Base-by-base conservation (phyloP, 805 yeast species). In the Pichia thaimueangensis region DNA sequence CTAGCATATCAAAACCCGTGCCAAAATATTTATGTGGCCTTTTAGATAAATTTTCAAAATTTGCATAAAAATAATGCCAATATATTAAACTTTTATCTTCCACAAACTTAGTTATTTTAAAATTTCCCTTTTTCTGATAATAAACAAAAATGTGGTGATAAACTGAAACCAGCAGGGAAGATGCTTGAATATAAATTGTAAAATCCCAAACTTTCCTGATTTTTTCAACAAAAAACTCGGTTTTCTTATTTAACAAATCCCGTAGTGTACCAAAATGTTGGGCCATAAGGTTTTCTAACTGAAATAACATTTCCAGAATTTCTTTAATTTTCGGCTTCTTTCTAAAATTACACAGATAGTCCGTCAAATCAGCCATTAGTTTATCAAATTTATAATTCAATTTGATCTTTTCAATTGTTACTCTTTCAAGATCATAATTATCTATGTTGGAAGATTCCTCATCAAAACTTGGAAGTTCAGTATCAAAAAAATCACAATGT, bases 391-490 rank as follows among this genome's bases (percentile, higher is more conserved):
- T 57, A 45, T 49, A 53, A 28, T 64, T 59, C 3, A 49, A 49
- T 20, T 53, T 53, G 17, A 67, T 58, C 13, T 62, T 54, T 6
- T 59, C 57, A 3, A 70, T 59, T 1, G 69, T 64, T 36, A 61
- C 60, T 25, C 59, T 60, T 47, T 78, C 82, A 29, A 78, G 45
- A 1, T 54, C 62, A 12, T 55, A 47, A 47, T 76, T 68, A 0
- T 42, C 45, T 24, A 63, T 53, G 43, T 69, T 71, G 12, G 68
- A 64, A 29, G 62, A 59, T 4, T 43, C 53, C 38, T 49, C 50
- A 13, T 64, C 62, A 38, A 64, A 62, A 21, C 49, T 62, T 0
- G 86, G 86, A 1, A 70, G 45, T 47, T 64, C 57, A 0, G 85
- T 77, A 53, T 79, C 85, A 52, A 61, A 78, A 35, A 62, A 62